Base-by-base conservation (phyloP, 148 eudicot genomes). In the Rhododendron mucronatum region DNA sequence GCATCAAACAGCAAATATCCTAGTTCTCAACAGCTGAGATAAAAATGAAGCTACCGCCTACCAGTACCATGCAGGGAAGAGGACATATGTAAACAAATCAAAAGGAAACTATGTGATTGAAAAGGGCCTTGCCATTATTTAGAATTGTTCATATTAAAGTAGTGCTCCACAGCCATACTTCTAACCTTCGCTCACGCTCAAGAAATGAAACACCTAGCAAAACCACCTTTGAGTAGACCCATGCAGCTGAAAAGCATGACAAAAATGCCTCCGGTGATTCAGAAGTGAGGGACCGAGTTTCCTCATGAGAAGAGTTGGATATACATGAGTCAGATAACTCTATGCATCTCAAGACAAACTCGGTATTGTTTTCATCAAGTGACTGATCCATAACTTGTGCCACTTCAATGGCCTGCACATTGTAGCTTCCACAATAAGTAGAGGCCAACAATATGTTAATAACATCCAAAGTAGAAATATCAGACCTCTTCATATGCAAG, bases 401-500 rank as follows among this genome's bases (percentile, higher is more conserved):
- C 88, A 96, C 91, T 90, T 92, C 96, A 89, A 95, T 87, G 76
- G 99, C 99, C 99, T 96, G 87, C 45, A 88, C 51, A 81, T 80
- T 41, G 61, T 23, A 84, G 30, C 50, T 71, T 47, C 47, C 48
- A 71, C 18, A 37, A 63, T 85, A 55, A 83, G 83, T 57, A 84
- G 87, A 82, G 83, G 57, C 50, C 59, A 63, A 81, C 44, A 37
- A 81, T 59, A 84, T 44, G 30, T 71, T 77, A n/a, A 83, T 53
- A 83, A 82, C 74, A 45, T 30, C 84, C 33, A 71, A 63, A 81
- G 78, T 18, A 18, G 55, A 86, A 41, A 74, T 84, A 48, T 55
- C 78, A 87, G 87, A 96, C 98, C 99, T 96, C 99, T 92, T 96
- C 99, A 90, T 93, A 95, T 80, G 98, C 92, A 82, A 96, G 93